Evolutionary conservation across 257 asterid species (phyloP), one percentile per base, ranked within the genome.

Genomic region (Plantago elongata): DNA sequence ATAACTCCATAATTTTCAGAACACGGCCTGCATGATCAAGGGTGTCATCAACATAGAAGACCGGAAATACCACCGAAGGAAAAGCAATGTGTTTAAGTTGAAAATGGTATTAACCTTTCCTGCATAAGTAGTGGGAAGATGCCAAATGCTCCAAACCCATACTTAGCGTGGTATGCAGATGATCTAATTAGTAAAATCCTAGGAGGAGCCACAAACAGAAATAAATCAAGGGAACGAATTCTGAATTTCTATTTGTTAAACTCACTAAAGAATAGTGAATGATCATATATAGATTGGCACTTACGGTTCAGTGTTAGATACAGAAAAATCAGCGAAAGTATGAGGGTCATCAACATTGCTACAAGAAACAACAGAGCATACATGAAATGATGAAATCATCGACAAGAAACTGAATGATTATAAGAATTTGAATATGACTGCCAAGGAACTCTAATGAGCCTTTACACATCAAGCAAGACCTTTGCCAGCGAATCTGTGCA

Each of bases 101-200:
- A 50, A 44, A 22, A 44, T 45, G 30, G 40, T 63, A 68, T 54
- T 45, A 68, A 89, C 97, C 95, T 89, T 64, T 79, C 77, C 74
- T 79, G 82, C 67, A 82, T 63, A 76, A 84, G 85, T 52, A 84
- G 69, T 17, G 95, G 97, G 80, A 89, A 74, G 69, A 72, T 77
- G 65, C 95, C 95, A 86, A 82, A 89, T 50, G 95, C 95, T 70
- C 95, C 97, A 67, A 80, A 46, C 48, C 97, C 97, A 45, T 61
- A 72, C 71, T 79, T 86, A 51, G 89, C 89, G 69, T 84, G 77
- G 83, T 84, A 86, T 51, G 95, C 93, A 74, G 84, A 89, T 40
- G 95, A 81, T 75, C 97, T 82, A 75, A 89, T 57, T 65, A 80
- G 77, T 52, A 89, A 69, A 60, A 74, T 74, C 81, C 95, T 89